Percentiles rank a stretch among this genome's conserved stretches.
phyloP scores from a whole-genome alignment of 768 basidiomycete genomes.

The Mycena crocata region DNA sequence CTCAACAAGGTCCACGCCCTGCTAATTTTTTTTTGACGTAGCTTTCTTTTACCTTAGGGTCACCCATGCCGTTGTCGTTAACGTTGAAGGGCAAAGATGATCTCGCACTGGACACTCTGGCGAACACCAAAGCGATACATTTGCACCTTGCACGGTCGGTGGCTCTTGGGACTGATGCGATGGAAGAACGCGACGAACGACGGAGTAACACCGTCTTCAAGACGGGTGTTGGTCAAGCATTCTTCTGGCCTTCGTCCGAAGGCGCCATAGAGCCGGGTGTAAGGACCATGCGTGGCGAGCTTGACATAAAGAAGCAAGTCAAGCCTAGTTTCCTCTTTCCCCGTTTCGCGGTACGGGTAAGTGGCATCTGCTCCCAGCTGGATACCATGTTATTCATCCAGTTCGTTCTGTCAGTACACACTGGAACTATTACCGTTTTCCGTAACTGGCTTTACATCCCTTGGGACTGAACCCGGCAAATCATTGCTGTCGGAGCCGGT shows the following conservation, averaged over 20 bases:
- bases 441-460: constrained; percentile 54
- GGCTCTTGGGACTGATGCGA: constrained; percentile 61
- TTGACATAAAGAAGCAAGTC: constrained; percentile 57
- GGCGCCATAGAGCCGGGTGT: constrained; percentile 43
- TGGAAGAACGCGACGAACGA: constrained; percentile 48
- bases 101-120: constrained; percentile 63
- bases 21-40: constrained; percentile 35
- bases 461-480: constrained; percentile 17
- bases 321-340: constrained; percentile 56
- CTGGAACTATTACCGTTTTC: constrained; percentile 56
- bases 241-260: constrained; percentile 60
- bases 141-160: constrained; percentile 60
- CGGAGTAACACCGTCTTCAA: constrained; percentile 62
- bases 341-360: constrained; percentile 60
- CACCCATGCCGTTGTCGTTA: constrained; percentile 62
- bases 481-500: constrained; percentile 54
- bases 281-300: constrained; percentile 60
- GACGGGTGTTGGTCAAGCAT: constrained; percentile 54
- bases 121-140: constrained; percentile 51
- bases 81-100: constrained; percentile 57
- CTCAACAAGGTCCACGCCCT: no score
- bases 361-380: constrained; percentile 31
- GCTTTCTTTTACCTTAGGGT: constrained; percentile 64
- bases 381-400: background rate
- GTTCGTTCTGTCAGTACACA: constrained; percentile 52